Base-by-base conservation (phyloP, 805 yeast genomes). In the Kregervanrija pseudodelftensis region DNA sequence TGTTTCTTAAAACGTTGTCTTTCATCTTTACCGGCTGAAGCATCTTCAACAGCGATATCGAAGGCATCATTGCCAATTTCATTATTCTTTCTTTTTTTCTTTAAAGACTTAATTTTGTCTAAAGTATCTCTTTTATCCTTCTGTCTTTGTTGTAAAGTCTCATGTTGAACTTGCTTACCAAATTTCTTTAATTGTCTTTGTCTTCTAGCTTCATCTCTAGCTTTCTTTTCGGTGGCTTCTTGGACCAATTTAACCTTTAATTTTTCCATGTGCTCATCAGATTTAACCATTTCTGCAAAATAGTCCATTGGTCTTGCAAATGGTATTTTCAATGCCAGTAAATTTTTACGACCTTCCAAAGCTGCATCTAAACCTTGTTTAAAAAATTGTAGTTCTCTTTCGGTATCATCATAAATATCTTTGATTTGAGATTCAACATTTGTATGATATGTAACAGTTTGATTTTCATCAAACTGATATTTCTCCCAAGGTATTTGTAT, bases 251-350 rank as follows among this genome's bases (percentile, higher is more conserved):
- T 88, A 58, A 72, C 69, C 73, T 87, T 89, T 60, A 93, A 76
- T 67, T 80, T 86, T 60, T 88, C 96, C 99, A 93, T 93, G 66
- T 93, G 99, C 64, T 88, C 96, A 65, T 93, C 99, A 44, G 90
- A 82, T 70, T 93, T 93, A 48, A 89, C 86, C 99, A 93, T 93
- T 68, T 93, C 99, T 14, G 99, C 99, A 69, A 93, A 93, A 65
- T 87, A 93, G 63, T 93, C 99, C 58, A 78, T 69, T 33, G 99
- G 99, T 65, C 99, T 79, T 30, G 95, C 74, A 64, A 93, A 93
- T 48, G 96, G 88, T 31, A 91, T 80, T 59, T 82, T 82, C 53
- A 85, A 74, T 58, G 80, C 80, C 45, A 80, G 67, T 36, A 85
- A 70, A 44, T 77, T 76, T 39, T 73, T 63, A 58, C 91, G 81